Evolutionary conservation across 1,139 yeast genomes (phyloP).

Genomic region (Suhomyces maxii): DNA sequence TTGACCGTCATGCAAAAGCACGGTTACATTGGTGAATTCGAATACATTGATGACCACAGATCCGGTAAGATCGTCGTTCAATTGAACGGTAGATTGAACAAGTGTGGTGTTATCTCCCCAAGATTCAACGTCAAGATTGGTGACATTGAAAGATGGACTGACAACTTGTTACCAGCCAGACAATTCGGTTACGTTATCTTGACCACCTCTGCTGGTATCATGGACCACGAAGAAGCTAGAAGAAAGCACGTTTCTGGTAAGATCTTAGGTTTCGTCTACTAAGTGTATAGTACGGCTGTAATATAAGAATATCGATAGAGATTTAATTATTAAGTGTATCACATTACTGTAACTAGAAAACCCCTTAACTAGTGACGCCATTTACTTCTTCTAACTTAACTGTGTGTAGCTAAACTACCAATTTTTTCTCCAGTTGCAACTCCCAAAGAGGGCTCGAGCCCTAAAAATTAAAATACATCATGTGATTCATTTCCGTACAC

Average conservation of each 20-base stretch:
- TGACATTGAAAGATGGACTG: constrained; percentile 98
- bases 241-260: constrained; percentile 99
- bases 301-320: constrained; percentile 8
- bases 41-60: constrained; percentile 98
- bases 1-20: constrained; percentile 97
- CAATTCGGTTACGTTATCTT: constrained; percentile 96
- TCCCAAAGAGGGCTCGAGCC: constrained; percentile 2
- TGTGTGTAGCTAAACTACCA: no score
- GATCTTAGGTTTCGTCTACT: constrained; percentile 92
- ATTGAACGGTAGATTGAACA: constrained; percentile 97
- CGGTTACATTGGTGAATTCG: constrained; percentile 97
- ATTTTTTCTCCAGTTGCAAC: no score
- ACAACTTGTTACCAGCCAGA: constrained; percentile 96
- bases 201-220: constrained; percentile 99
- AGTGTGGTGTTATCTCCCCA: constrained; percentile 98
- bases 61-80: constrained; percentile 97
- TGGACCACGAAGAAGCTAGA: constrained; percentile 99
- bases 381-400: no score
- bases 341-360: no score
- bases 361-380: no score
- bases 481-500: no score
- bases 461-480: neutral
- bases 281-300: constrained; percentile 13
- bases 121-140: constrained; percentile 93
- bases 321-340: neutral